Conservation (phyloP, 495 filamentous ascomycete species). For the Aspergillus ellipticus region DNA sequence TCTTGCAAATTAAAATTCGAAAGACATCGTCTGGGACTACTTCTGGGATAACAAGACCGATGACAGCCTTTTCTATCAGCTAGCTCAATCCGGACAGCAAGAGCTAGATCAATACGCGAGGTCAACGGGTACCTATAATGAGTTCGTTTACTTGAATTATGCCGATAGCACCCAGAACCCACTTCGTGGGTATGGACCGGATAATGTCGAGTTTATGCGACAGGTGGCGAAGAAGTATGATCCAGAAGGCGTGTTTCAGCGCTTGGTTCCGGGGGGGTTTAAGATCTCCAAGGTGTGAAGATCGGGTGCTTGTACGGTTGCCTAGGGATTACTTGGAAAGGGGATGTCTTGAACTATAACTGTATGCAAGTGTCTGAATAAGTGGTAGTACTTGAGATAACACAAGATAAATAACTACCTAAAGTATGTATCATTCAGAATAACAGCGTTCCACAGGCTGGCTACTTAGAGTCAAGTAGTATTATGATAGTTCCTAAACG, state of each 20-base stretch:
- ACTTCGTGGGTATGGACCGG: slow-evolving; percentile 29
- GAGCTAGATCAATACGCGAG: not conserved
- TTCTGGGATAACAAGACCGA: not conserved
- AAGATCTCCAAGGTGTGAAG: not conserved
- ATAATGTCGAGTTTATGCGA: slow-evolving; percentile 18
- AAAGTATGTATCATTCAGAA: no score
- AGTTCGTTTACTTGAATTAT: slow-evolving; percentile 21
- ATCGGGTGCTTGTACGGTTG: no score
- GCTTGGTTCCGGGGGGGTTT: slow-evolving; percentile 2
- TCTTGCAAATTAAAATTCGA: no score
- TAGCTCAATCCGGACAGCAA: not conserved
- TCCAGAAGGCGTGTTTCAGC: slow-evolving; percentile 13
- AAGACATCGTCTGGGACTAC: no score
- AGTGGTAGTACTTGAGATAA: no score
- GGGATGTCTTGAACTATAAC: no score
- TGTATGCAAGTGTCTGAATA: no score
- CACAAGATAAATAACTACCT: no score
- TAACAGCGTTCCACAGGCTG: no score
- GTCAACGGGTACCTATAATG: not conserved
- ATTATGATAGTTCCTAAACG: no score
- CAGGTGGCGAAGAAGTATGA: slow-evolving; percentile 29
- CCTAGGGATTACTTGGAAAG: no score
- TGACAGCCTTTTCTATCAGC: not conserved
- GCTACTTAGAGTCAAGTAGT: no score
- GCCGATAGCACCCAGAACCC: slow-evolving; percentile 24